Base-by-base conservation (phyloP, 1,139 yeast genomes). In the Hyphopichia burtonii region DNA sequence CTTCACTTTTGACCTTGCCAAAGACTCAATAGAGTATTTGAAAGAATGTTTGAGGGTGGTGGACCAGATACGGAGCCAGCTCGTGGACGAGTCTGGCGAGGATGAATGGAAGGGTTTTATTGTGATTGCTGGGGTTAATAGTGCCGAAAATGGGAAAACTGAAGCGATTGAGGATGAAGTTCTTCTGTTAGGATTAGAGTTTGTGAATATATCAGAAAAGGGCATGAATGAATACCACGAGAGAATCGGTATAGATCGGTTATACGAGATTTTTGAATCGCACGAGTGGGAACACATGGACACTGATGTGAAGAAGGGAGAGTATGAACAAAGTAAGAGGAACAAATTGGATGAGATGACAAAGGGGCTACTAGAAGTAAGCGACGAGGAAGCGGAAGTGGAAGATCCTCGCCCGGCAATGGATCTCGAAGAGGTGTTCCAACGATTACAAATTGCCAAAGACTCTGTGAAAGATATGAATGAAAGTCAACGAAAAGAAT, bases 241-340 rank as follows among this genome's bases (percentile, higher is more conserved):
- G 25, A 60, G 49, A 31, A 31, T 56, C 3, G 71, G 70, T 1
- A 53, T 45, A 27, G 65, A 63, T 39, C 41, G 78, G 37, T 41
- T 73, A 6, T 39, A 49, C 4, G 78, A 73, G 44, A 45, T 73
- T 15, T 44, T 73, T 10, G 67, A 72, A 22, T 54, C 70, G 1
- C 75, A 73, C 45, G 73, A 68, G 25, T 73, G 78, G 78, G 45
- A 51, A 14, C 54, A 58, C 36, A 52, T 56, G 40, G 58, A 56
- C 5, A 34, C 41, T 2, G 37, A 41, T 5, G 37, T 36, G 44
- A 46, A 20, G 34, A 45, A 11, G 16, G 48, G 43, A 11, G 45
- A 43, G 10, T 59, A 61, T 41, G 41, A 49, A 17, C 22, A 41
- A 14, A 54, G 50, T 36, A 65, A 68, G 44, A 33, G 46, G 32